Percentiles rank a stretch among this genome's conserved stretches.
phyloP scores from a whole-genome alignment of 1,139 yeast species.

The Nakaseomyces uthaithaninus region DNA sequence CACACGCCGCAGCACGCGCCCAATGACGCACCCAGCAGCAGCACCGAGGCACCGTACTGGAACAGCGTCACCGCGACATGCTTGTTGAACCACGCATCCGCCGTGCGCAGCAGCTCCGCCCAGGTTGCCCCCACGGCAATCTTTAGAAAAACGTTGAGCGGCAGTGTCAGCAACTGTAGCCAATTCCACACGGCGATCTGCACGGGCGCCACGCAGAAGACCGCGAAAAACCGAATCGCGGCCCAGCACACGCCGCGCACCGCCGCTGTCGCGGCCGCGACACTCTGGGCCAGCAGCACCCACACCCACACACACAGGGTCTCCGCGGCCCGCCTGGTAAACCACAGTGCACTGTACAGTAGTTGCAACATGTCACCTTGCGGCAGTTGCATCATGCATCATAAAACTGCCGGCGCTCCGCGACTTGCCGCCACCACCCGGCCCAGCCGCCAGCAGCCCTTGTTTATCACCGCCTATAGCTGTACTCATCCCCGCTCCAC shows the following conservation, averaged over 20 bases:
- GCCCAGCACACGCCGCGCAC: conserved; percentile 3
- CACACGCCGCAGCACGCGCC: conserved; percentile 3
- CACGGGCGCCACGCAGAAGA: conserved; percentile 17
- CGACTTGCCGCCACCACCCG: too few relatives aligned
- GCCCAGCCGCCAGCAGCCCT: too few relatives aligned
- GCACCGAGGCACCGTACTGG: conserved; percentile 13
- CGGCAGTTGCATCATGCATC: too few relatives aligned
- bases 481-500: too few relatives aligned
- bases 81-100: conserved; percentile 10
- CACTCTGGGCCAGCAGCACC: background rate
- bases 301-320: background rate
- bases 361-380: too few relatives aligned
- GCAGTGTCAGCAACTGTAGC: conserved; percentile 13
- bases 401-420: too few relatives aligned
- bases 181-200: conserved; percentile 16
- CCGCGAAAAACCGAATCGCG: background rate
- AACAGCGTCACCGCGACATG: conserved; percentile 10
- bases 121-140: conserved; percentile 12
- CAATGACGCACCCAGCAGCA: conserved; percentile 7
- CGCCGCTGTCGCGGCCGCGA: background rate
- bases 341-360: background rate
- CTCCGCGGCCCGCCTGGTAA: background rate
- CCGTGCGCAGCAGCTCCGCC: conserved; percentile 9
- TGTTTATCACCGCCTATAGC: too few relatives aligned
- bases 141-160: conserved; percentile 9